A percentile compares a stretch with the other conserved stretches of the same genome.
Conservation (phyloP, 495 filamentous ascomycete species). For the Aspergillus indologenus region DNA sequence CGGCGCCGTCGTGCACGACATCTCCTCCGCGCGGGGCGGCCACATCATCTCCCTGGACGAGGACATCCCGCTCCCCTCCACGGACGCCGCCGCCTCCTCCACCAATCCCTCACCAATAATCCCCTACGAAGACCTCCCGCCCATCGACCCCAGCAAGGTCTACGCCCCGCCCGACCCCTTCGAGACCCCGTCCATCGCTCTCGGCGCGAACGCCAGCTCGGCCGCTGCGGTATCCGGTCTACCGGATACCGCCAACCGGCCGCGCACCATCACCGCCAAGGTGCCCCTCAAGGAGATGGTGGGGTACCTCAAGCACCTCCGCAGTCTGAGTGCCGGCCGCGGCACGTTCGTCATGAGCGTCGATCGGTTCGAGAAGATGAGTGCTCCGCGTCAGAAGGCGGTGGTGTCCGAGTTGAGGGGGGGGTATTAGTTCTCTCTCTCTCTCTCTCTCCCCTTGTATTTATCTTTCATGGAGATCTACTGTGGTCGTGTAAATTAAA, state of each 20-base stretch:
- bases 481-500: too few relatives aligned
- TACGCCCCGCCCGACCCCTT: slow-evolving; percentile 88
- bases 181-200: slow-evolving; percentile 41
- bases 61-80: slow-evolving; percentile 39
- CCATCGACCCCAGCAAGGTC: slow-evolving; percentile 65
- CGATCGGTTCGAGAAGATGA: slow-evolving; percentile 86
- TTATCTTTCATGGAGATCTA: too few relatives aligned
- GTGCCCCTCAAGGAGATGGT: slow-evolving; percentile 97
- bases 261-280: slow-evolving; percentile 69
- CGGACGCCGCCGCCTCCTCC: slow-evolving; percentile 15
- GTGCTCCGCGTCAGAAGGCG: slow-evolving; percentile 57
- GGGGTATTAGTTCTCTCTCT: too few relatives aligned
- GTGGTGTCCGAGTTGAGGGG: slow-evolving; percentile 52
- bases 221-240: slow-evolving; percentile 10
- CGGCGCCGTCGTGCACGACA: slow-evolving; percentile 85
- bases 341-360: slow-evolving; percentile 91
- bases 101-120: not conserved
- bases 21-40: slow-evolving; percentile 77
- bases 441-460: too few relatives aligned
- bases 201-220: not conserved
- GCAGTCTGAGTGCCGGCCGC: slow-evolving; percentile 82
- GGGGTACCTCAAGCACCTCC: slow-evolving; percentile 85
- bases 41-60: slow-evolving; percentile 79
- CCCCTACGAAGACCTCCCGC: slow-evolving; percentile 28
- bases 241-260: slow-evolving; percentile 31